Percentiles rank a stretch among this genome's conserved stretches.
Evolutionary conservation across 1,139 yeast species (phyloP).

Genomic region (Candida dubliniensis): DNA sequence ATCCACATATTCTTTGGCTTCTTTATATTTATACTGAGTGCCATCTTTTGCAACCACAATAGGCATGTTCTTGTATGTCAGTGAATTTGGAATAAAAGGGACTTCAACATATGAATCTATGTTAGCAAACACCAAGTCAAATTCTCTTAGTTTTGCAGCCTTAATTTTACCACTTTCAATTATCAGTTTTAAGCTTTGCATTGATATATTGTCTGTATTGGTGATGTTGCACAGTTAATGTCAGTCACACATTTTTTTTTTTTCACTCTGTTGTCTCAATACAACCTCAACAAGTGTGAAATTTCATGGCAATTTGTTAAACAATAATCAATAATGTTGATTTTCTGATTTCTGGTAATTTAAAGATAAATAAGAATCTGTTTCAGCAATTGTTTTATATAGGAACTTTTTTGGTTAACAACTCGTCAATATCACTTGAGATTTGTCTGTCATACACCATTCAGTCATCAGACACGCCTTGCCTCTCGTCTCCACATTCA

Average conservation of each 20-base stretch:
- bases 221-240: neutral
- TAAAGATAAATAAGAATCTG: too few relatives aligned
- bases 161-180: constrained; percentile 21
- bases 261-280: neutral
- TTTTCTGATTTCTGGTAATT: too few relatives aligned
- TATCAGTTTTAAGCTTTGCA: constrained; percentile 22
- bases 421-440: too few relatives aligned
- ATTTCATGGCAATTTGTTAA: too few relatives aligned
- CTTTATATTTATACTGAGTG: constrained; percentile 1
- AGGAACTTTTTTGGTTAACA: too few relatives aligned
- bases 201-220: neutral
- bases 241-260: neutral
- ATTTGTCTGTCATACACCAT: too few relatives aligned
- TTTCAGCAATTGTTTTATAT: too few relatives aligned
- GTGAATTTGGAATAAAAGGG: constrained; percentile 13
- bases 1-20: constrained; percentile 1
- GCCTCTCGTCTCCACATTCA: too few relatives aligned
- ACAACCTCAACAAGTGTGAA: neutral
- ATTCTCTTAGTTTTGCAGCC: constrained; percentile 19
- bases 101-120: constrained; percentile 14
- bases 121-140: constrained; percentile 15
- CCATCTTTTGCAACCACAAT: constrained; percentile 13
- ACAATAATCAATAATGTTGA: too few relatives aligned
- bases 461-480: too few relatives aligned
- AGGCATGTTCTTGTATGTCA: constrained; percentile 10